Evolutionary conservation across 148 eudicot species (phyloP).

Genomic region (Silene uniflora): DNA sequence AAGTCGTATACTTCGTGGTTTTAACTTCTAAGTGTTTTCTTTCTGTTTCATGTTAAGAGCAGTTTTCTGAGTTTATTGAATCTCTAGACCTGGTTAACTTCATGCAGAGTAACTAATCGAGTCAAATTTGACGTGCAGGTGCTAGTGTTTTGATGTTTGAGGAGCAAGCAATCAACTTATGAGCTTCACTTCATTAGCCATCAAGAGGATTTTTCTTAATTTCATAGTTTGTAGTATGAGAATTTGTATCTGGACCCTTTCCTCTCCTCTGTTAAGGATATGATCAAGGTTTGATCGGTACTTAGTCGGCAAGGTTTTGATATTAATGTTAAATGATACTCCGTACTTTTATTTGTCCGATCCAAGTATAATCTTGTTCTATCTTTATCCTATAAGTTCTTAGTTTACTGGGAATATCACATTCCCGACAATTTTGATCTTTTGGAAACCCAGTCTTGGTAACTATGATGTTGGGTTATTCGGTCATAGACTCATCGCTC

Average conservation of each 20-base stretch:
- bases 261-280: not conserved
- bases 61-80: not conserved
- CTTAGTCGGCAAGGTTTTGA: not conserved
- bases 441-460: too few relatives aligned
- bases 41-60: too few relatives aligned
- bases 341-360: not conserved
- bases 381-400: too few relatives aligned
- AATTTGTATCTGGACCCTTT: not conserved
- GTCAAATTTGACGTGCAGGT: not conserved
- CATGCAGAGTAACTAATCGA: not conserved
- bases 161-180: not conserved
- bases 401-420: too few relatives aligned
- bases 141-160: not conserved
- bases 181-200: constrained; percentile 1
- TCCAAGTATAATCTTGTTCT: not conserved
- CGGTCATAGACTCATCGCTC: too few relatives aligned
- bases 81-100: not conserved
- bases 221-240: constrained; percentile 13
- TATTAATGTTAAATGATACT: not conserved
- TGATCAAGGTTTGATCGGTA: not conserved
- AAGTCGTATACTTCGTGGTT: too few relatives aligned
- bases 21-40: not conserved
- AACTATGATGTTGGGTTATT: too few relatives aligned
- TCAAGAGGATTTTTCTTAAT: not conserved
- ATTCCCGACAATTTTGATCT: too few relatives aligned